Conservation (phyloP, 176 grass and related monocot genomes). For the Ensete glaucum region DNA sequence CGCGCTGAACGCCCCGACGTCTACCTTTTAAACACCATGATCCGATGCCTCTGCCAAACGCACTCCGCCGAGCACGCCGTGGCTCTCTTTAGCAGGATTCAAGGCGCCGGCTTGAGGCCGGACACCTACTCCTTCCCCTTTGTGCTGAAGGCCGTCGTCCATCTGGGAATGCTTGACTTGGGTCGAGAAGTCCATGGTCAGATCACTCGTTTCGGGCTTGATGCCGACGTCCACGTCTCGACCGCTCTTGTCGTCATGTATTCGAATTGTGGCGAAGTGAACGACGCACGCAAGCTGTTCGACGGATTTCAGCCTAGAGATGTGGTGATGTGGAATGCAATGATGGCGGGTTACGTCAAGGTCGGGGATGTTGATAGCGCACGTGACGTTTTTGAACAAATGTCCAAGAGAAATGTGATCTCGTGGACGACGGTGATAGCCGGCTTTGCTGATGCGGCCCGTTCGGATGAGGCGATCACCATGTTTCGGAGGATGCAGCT, state of each 20-base stretch:
- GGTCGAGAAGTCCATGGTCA: conserved; percentile 30
- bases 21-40: conserved; percentile 27
- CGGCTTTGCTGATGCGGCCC: conserved; percentile 38
- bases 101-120: conserved; percentile 16
- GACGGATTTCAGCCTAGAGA: conserved; percentile 42
- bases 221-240: conserved; percentile 30
- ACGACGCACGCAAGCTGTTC: conserved; percentile 40
- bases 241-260: conserved; percentile 41
- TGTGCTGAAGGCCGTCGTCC: conserved; percentile 14
- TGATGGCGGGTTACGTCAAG: conserved; percentile 43
- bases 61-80: conserved; percentile 22
- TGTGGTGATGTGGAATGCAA: conserved; percentile 54
- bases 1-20: conserved; percentile 11
- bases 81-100: conserved; percentile 13
- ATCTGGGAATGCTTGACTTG: conserved; percentile 22
- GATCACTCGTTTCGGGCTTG: conserved; percentile 28
- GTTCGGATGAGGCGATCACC: conserved; percentile 38
- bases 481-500: conserved; percentile 73
- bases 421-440: conserved; percentile 61
- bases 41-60: conserved; percentile 21
- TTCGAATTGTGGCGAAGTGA: conserved; percentile 27
- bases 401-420: conserved; percentile 53
- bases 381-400: conserved; percentile 44
- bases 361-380: conserved; percentile 30
- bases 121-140: conserved; percentile 31